phyloP scores from a whole-genome alignment of 1,284 basidiomycete genomes.

The Austroboletus rostrupii region DNA sequence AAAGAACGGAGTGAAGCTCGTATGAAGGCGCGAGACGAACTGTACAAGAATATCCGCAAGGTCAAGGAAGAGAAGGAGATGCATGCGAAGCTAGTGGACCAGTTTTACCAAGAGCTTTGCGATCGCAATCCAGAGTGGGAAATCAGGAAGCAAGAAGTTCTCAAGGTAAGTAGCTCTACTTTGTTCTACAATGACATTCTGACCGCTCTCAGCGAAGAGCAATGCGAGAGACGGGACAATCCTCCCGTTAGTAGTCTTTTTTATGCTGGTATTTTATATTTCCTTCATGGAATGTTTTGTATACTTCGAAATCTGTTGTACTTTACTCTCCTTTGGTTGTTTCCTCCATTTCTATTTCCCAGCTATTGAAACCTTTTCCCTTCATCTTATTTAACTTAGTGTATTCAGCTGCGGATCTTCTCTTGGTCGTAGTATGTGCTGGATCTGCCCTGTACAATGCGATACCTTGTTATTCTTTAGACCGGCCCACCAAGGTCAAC shows the following conservation, averaged over 20 bases:
- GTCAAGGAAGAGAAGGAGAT: conserved; percentile 35
- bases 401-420: conserved; percentile 7
- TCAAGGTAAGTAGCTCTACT: conserved; percentile 28
- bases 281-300: conserved; percentile 11
- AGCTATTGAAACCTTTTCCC: neutral
- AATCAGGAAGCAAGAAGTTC: conserved; percentile 43
- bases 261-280: conserved; percentile 32
- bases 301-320: conserved; percentile 28
- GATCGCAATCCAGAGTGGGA: conserved; percentile 61
- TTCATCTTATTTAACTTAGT: conserved; percentile 8
- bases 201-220: conserved; percentile 26
- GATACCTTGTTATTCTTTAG: conserved; percentile 1
- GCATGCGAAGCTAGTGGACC: conserved; percentile 37
- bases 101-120: conserved; percentile 50
- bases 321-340: conserved; percentile 2
- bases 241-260: conserved; percentile 14
- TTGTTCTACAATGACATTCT: conserved; percentile 11
- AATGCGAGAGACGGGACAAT: conserved; percentile 25
- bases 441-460: conserved; percentile 14
- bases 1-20: conserved; percentile 43
- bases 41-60: conserved; percentile 25
- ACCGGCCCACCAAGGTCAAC: neutral
- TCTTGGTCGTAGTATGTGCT: neutral
- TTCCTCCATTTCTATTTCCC: conserved; percentile 5
- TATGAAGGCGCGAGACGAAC: conserved; percentile 31